Percentiles rank a stretch among this genome's conserved stretches.
These are phyloP conservation scores for Phytophthora pistaciae DNA, from an alignment of 352 stramenopile species.

Conservation along the genomic window DNA sequence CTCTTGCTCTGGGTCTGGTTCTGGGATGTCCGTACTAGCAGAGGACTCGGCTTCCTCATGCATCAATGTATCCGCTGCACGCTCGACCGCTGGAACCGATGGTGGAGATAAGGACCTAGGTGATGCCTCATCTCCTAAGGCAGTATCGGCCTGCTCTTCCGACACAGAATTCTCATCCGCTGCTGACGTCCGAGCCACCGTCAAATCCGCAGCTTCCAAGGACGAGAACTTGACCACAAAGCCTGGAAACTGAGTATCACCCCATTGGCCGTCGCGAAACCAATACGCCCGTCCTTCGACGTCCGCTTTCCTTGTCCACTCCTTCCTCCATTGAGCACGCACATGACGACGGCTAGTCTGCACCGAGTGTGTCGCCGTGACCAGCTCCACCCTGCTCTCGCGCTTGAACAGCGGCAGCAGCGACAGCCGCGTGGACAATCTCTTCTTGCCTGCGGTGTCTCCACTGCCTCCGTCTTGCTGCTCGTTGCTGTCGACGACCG, in stretches of 20 bases:
- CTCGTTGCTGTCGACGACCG: slow-evolving; percentile 3
- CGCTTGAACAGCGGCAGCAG: slow-evolving; percentile 22
- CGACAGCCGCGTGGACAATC: slow-evolving; percentile 4
- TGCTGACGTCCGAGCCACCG: neutral
- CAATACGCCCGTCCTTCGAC: slow-evolving; percentile 43
- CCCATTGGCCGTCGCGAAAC: slow-evolving; percentile 38
- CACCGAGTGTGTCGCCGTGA: slow-evolving; percentile 13
- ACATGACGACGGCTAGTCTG: slow-evolving; percentile 19
- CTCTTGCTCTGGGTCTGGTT: slow-evolving; percentile 22
- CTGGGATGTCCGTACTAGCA: slow-evolving; percentile 5
- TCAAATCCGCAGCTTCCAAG: neutral
- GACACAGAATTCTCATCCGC: neutral
- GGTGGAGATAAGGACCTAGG: neutral
- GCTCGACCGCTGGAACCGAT: neutral
- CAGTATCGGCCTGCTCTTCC: neutral
- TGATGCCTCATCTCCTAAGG: neutral
- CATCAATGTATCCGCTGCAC: neutral
- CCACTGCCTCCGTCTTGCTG: neutral
- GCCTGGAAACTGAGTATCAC: slow-evolving; percentile 27
- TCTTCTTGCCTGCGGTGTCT: slow-evolving; percentile 27
- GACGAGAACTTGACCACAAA: slow-evolving; percentile 27
- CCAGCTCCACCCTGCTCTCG: slow-evolving; percentile 29
- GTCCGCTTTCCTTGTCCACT: slow-evolving; percentile 56
- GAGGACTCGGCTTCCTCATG: slow-evolving; percentile 1
- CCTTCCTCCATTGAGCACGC: slow-evolving; percentile 33